Percentiles rank a stretch among this genome's conserved stretches.
These are phyloP conservation scores for Suhomyces tanzawaensis DNA, from an alignment of 805 yeast genomes.

Conservation along the genomic window DNA sequence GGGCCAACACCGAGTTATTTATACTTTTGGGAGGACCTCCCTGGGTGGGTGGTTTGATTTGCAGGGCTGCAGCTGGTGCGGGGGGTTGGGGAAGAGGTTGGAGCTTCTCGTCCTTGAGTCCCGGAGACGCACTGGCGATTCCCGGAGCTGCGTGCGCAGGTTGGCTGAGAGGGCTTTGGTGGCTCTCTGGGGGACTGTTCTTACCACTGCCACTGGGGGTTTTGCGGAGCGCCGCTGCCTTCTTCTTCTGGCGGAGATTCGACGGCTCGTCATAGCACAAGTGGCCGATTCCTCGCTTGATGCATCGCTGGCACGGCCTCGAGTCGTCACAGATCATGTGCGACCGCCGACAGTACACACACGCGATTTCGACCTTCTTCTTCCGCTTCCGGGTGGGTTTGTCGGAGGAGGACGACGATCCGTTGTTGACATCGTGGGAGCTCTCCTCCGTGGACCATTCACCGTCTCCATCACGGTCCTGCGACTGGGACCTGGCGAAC, in stretches of 20 bases:
- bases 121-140: conserved; percentile 2
- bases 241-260: conserved; percentile 39
- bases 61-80: conserved; percentile 1
- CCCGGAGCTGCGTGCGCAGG: conserved; percentile 5
- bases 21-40: conserved; percentile 3
- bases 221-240: conserved; percentile 26
- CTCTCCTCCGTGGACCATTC: conserved; percentile 4
- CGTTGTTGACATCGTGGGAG: neutral
- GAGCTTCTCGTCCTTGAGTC: conserved; percentile 3
- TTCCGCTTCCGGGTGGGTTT: conserved; percentile 32
- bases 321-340: conserved; percentile 90
- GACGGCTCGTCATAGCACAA: conserved; percentile 76
- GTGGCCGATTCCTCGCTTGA: conserved; percentile 85
- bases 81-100: conserved; percentile 6
- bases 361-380: conserved; percentile 63
- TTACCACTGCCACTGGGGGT: conserved; percentile 5
- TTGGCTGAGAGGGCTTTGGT: conserved; percentile 4
- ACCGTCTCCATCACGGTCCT: neutral
- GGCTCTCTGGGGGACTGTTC: neutral
- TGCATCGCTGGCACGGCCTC: conserved; percentile 76
- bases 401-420: neutral
- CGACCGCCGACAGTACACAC: conserved; percentile 88
- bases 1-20: conserved; percentile 32
- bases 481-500: neutral
- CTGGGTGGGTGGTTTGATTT: conserved; percentile 8